Conservation (phyloP, 2,329 filamentous ascomycete genomes). For the Cercospora zeina region DNA sequence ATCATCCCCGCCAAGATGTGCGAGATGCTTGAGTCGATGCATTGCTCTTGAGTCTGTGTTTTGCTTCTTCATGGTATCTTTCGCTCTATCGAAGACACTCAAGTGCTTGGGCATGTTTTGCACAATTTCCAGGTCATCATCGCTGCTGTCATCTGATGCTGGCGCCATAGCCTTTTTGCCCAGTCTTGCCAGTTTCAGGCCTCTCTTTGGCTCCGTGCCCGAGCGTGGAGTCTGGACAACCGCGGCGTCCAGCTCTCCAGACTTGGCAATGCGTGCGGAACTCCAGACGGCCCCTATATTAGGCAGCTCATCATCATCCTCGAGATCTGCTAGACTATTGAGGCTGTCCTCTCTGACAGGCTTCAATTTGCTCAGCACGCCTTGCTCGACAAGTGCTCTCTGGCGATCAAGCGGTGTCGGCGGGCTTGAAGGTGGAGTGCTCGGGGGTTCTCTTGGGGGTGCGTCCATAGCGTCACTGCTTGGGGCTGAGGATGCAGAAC, state of each 20-base stretch:
- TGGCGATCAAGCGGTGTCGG: slow-evolving; percentile 44
- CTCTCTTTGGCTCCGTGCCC: slow-evolving; percentile 20
- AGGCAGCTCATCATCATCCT: slow-evolving; percentile 36
- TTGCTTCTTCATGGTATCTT: slow-evolving; percentile 26
- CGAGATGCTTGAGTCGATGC: slow-evolving; percentile 40
- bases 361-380: slow-evolving; percentile 38
- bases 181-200: slow-evolving; percentile 40
- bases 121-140: slow-evolving; percentile 67
- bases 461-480: slow-evolving; percentile 36
- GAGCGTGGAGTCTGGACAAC: not conserved
- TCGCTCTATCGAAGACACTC: slow-evolving; percentile 44
- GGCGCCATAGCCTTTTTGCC: slow-evolving; percentile 32
- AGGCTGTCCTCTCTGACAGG: slow-evolving; percentile 38
- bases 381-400: slow-evolving; percentile 37
- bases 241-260: not conserved
- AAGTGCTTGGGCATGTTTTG: slow-evolving; percentile 40
- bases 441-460: slow-evolving; percentile 30
- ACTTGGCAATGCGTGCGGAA: slow-evolving; percentile 29
- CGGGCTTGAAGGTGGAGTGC: slow-evolving; percentile 50
- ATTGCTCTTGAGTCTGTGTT: slow-evolving; percentile 37
- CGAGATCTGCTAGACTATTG: slow-evolving; percentile 31
- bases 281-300: slow-evolving; percentile 35
- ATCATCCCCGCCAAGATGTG: slow-evolving; percentile 40
- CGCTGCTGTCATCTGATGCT: slow-evolving; percentile 40
- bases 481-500: slow-evolving; percentile 34